Base-by-base conservation (phyloP, 192 early-diverging fungal species). In the Coemansia sp. region DNA sequence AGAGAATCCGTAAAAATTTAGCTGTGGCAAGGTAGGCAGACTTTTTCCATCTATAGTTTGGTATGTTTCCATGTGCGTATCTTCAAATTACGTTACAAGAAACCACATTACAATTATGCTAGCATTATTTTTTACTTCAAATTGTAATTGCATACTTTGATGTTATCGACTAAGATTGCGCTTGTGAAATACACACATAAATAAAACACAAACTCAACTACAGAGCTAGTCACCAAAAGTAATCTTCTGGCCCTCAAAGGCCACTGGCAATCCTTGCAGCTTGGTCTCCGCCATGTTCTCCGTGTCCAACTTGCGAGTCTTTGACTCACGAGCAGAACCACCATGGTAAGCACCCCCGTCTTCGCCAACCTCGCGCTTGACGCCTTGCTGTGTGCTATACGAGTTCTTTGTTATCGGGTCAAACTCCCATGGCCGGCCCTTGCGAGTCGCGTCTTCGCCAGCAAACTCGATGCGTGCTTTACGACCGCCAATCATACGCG, bases 211-310 rank as follows among this genome's bases (percentile, higher is more conserved):
- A 44, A 15, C 40, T 44, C 58, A 44, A 67, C 59, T 17, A 15
- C 23, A 55, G 14, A 7, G 17, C 14, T 70, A 70, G 25, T 79
- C 71, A 25, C 77, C 85, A 81, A 90, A 90, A 2, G 84, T 85
- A 57, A 87, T 85, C 69, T 90, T 90, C 65, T 72, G 78, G 36
- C 88, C 88, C 55, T 88, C 84, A 63, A 87, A 90, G 67, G 83
- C 78, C 53, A 84, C 82, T 34, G 86, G 65, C 22, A 75, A 55
- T 9, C 78, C 78, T 49, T 75, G 68, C 5, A 75, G 56, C 57
- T 81, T 81, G 22, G 78, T 75, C 57, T 81, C 78, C 0, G 77
- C 77, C 73, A 81, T 81, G 26, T 71, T 81, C 5, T 75, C 69
- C 0, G 73, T 72, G 14, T 68, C 55, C n/a, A 80, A 64, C 62